Percentiles rank a stretch among this genome's conserved stretches.
Evolutionary conservation across 208 protist species (phyloP).

Genomic region (Trypanosoma lewisi): DNA sequence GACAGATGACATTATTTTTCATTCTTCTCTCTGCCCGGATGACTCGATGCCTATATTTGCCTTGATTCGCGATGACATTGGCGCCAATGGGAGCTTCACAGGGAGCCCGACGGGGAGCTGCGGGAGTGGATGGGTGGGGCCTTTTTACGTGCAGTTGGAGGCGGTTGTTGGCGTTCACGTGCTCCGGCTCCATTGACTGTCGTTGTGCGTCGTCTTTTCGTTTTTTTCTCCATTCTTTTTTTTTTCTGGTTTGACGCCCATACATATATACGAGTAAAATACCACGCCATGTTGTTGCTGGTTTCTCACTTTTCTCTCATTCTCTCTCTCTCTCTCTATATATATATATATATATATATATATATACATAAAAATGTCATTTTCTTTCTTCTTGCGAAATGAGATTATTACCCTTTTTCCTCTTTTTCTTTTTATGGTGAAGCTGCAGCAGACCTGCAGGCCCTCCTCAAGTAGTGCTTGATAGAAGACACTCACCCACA

Average conservation of each 20-base stretch:
- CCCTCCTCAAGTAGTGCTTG: no score
- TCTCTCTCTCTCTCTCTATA: no score
- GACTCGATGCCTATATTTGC: neutral
- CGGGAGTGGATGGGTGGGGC: slow-evolving; percentile 40
- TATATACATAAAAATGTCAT: slow-evolving; percentile 4
- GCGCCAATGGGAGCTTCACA: slow-evolving; percentile 3
- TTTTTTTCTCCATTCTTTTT: slow-evolving; percentile 1
- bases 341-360: slow-evolving; percentile 1
- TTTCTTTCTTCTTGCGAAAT: slow-evolving; percentile 6
- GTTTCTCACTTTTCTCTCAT: no score
- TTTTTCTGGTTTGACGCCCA: neutral
- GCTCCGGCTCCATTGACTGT: slow-evolving; percentile 20
- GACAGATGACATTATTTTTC: neutral
- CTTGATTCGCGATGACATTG: slow-evolving; percentile 2
- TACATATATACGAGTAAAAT: no score
- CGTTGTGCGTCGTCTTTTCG: neutral
- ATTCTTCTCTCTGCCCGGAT: neutral
- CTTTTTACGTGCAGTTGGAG: slow-evolving; percentile 61
- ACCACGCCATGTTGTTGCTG: no score
- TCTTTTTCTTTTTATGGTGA: no score
- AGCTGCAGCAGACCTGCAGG: no score
- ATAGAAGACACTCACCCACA: no score
- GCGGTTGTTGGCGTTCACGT: slow-evolving; percentile 76
- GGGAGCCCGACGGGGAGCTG: neutral
- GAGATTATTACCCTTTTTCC: no score